A percentile compares a stretch with the other conserved stretches of the same genome.
phyloP scores from a whole-genome alignment of 495 filamentous ascomycete species.

The Poronia punctata region DNA sequence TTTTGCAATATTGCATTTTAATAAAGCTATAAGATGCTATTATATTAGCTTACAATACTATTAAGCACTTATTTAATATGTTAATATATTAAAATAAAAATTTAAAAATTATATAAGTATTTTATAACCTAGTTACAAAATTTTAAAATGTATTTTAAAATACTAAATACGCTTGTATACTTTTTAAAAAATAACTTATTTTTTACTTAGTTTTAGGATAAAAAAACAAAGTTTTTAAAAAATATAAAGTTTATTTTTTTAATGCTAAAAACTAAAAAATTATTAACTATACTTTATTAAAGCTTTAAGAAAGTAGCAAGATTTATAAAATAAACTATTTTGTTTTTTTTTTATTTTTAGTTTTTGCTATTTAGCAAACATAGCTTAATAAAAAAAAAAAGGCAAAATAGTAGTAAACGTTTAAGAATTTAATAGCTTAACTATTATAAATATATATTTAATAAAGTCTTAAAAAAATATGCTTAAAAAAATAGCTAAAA shows the following conservation, averaged over 20 bases:
- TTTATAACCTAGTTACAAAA: constrained; percentile 1
- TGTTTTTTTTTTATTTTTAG: neutral
- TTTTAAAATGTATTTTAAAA: constrained; percentile 2
- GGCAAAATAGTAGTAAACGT: constrained; percentile 4
- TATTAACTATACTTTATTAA: too few relatives aligned
- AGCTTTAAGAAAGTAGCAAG: neutral
- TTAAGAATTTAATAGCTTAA: constrained; percentile 8
- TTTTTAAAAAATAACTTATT: neutral
- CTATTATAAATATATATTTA: constrained; percentile 9
- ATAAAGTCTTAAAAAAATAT: constrained; percentile 8
- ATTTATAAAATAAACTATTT: constrained; percentile 1
- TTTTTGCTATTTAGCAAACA: neutral
- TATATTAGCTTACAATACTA: constrained; percentile 1
- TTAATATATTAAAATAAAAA: neutral
- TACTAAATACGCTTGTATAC: neutral
- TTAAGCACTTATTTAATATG: neutral
- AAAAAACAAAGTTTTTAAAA: constrained; percentile 2
- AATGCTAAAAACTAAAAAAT: neutral
- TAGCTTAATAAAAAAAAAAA: constrained; percentile 1
- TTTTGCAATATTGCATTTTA: too few relatives aligned
- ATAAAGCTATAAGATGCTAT: neutral
- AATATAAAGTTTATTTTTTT: neutral
- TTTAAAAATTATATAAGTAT: neutral
- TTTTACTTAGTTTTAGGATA: neutral
- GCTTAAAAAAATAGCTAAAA: neutral